Conservation (phyloP, 129 eudicot genomes). For the Helianthus tuberosus region DNA sequence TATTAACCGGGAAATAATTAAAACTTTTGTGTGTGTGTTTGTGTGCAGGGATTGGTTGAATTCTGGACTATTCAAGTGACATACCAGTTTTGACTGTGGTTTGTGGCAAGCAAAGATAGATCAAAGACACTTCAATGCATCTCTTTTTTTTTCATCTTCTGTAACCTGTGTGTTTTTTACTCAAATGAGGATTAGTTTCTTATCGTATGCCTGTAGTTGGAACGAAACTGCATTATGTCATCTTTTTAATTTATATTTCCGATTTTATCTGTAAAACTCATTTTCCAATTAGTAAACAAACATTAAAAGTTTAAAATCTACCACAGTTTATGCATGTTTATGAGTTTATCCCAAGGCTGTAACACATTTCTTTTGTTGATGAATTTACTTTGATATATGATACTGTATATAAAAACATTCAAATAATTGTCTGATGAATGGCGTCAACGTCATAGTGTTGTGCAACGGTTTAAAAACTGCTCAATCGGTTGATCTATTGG, state of each 20-base stretch:
- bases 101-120: slow-evolving; percentile 28
- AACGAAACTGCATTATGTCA: slow-evolving; percentile 15
- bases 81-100: slow-evolving; percentile 12
- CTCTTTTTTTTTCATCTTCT: slow-evolving; percentile 15
- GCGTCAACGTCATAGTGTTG: too few species aligned
- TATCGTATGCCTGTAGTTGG: slow-evolving; percentile 29
- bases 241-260: not conserved
- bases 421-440: too few species aligned
- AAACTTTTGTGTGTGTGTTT: not conserved
- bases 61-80: slow-evolving; percentile 66
- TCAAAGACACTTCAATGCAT: slow-evolving; percentile 15
- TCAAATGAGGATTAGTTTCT: slow-evolving; percentile 26
- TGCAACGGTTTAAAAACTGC: too few species aligned
- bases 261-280: not conserved
- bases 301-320: not conserved
- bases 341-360: not conserved
- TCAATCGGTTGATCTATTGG: too few species aligned
- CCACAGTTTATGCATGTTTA: not conserved
- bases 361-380: not conserved
- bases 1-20: not conserved
- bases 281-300: not conserved
- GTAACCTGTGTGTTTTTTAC: slow-evolving; percentile 39
- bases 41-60: slow-evolving; percentile 88
- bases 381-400: not conserved
- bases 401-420: too few species aligned